Conservation (phyloP, 192 early-diverging fungal genomes). For the Coemansia furcata region DNA sequence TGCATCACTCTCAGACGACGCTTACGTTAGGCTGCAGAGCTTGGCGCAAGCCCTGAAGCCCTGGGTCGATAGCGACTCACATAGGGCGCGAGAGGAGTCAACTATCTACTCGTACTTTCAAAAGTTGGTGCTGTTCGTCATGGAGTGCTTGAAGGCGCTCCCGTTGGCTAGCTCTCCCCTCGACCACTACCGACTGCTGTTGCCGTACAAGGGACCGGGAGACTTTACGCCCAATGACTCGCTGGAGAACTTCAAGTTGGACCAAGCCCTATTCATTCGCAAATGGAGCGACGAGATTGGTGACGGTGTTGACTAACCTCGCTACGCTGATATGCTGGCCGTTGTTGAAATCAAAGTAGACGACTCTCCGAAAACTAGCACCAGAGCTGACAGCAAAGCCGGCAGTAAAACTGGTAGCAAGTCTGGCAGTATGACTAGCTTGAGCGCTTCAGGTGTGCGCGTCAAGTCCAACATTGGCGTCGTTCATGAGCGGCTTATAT, state of each 20-base stretch:
- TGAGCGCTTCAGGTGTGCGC: not conserved
- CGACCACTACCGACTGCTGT: not conserved
- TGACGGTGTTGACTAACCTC: not conserved
- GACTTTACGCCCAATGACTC: not conserved
- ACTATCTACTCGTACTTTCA: not conserved
- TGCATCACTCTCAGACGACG: not conserved
- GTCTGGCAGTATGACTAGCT: not conserved
- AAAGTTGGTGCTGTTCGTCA: not conserved
- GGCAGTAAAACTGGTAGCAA: not conserved
- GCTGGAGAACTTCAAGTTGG: not conserved
- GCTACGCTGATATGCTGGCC: not conserved
- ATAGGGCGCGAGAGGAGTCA: not conserved
- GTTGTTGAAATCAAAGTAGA: not conserved
- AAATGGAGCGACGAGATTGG: not conserved
- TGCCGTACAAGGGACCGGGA: not conserved
- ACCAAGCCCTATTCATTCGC: not conserved
- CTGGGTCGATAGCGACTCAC: not conserved
- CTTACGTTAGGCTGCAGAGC: not conserved
- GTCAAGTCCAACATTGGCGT: no score
- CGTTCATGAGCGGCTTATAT: no score
- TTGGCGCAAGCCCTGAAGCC: not conserved
- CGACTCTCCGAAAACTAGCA: not conserved
- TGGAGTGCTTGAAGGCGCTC: not conserved
- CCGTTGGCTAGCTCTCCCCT: not conserved
- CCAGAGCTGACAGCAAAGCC: no score